Evolutionary conservation across 345 rosid species (phyloP).

Genomic region (Salix koriyanagi): DNA sequence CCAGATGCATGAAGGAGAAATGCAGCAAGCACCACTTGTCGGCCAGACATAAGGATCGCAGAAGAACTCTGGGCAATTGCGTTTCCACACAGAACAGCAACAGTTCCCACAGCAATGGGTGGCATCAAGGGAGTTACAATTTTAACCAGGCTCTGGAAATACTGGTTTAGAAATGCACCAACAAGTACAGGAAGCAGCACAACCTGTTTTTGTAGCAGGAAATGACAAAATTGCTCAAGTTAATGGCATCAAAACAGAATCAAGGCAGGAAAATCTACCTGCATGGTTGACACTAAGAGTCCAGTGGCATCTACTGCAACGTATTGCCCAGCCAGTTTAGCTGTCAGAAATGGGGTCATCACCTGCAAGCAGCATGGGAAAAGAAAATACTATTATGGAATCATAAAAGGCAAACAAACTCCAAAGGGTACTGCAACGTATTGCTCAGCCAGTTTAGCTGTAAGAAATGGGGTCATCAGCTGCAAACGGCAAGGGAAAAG

Average conservation of each 20-base stretch:
- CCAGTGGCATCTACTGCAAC: constrained; percentile 78
- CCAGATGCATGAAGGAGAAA: constrained; percentile 75
- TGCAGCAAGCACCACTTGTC: constrained; percentile 62
- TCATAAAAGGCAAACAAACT: background rate
- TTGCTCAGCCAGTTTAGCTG: constrained; percentile 80
- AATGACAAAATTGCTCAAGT: background rate
- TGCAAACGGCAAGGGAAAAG: constrained; percentile 26
- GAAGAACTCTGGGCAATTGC: constrained; percentile 76
- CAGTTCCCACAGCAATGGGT: constrained; percentile 76
- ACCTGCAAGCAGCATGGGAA: constrained; percentile 39
- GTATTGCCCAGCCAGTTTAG: constrained; percentile 81
- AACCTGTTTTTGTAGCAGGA: constrained; percentile 39
- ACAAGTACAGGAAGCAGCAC: constrained; percentile 84
- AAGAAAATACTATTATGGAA: background rate
- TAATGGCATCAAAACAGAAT: background rate
- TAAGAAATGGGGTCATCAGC: constrained; percentile 88
- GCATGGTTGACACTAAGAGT: constrained; percentile 63
- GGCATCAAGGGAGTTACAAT: constrained; percentile 80
- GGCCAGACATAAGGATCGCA: constrained; percentile 68
- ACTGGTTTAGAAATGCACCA: constrained; percentile 36
- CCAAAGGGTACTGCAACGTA: constrained; percentile 56
- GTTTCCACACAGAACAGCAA: constrained; percentile 71
- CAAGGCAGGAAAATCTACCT: constrained; percentile 38
- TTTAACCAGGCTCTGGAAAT: constrained; percentile 63
- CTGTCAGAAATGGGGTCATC: constrained; percentile 88